A percentile compares a stretch with the other conserved stretches of the same genome.
Conservation (phyloP, 2,329 filamentous ascomycete genomes). For the Aspergillus calidoustus region DNA sequence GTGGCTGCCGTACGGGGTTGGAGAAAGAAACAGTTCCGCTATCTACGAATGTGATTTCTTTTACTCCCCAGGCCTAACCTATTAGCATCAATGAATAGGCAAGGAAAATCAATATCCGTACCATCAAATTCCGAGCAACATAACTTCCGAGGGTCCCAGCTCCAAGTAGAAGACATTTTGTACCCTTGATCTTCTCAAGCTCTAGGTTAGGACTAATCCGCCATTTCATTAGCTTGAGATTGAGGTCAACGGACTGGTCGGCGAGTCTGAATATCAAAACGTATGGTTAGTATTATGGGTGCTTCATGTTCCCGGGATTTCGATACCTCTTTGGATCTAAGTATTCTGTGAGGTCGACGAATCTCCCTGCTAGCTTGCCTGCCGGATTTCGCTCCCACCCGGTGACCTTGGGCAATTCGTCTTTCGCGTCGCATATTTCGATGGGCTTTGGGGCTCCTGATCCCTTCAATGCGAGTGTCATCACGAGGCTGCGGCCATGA, state of each 20-base stretch:
- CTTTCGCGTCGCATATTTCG: constrained; percentile 15
- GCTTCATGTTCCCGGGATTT: background rate
- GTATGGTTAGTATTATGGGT: background rate
- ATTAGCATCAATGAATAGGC: background rate
- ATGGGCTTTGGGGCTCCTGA: constrained; percentile 36
- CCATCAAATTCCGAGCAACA: constrained; percentile 84
- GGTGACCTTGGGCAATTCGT: constrained; percentile 79
- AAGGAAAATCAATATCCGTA: constrained; percentile 27
- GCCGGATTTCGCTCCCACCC: constrained; percentile 89
- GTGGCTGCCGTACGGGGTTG: constrained; percentile 91
- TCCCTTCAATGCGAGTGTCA: constrained; percentile 60
- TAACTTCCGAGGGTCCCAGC: constrained; percentile 94
- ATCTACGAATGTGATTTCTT: constrained; percentile 94
- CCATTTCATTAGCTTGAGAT: constrained; percentile 99
- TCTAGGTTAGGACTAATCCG: constrained; percentile 87
- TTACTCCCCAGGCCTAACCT: constrained; percentile 80
- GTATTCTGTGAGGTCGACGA: constrained; percentile 85
- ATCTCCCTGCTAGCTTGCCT: constrained; percentile 76
- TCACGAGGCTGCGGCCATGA: constrained; percentile 78
- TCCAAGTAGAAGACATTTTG: constrained; percentile 86
- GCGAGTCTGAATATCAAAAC: constrained; percentile 60
- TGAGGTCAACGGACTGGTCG: constrained; percentile 93
- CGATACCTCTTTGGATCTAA: constrained; percentile 77
- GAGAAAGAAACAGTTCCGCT: constrained; percentile 93
- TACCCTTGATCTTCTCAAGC: constrained; percentile 84